Conservation (phyloP, 371 early-diverging fungal species). For the Astathelohania contejeani region DNA sequence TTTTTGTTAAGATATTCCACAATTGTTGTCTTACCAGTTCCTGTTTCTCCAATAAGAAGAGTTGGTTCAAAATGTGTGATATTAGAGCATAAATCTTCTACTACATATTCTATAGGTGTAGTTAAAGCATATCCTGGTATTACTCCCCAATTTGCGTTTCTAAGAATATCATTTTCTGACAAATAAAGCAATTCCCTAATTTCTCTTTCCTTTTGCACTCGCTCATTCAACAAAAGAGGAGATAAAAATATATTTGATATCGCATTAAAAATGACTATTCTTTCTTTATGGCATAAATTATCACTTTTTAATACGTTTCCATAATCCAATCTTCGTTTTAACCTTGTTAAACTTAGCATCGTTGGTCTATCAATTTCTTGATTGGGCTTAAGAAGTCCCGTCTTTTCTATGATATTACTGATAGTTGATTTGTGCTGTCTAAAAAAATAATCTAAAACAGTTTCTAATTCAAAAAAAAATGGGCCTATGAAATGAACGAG, state of each 20-base stretch:
- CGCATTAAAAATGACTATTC: too few relatives aligned
- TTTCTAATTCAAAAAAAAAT: background rate
- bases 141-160: background rate
- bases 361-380: too few relatives aligned
- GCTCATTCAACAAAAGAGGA: background rate
- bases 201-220: background rate
- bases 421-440: too few relatives aligned
- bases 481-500: background rate
- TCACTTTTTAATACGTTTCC: too few relatives aligned
- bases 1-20: slow-evolving; percentile 70
- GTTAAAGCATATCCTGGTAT: slow-evolving; percentile 11
- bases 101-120: slow-evolving; percentile 5
- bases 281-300: too few relatives aligned
- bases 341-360: too few relatives aligned
- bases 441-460: too few relatives aligned
- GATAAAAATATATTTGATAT: background rate
- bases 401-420: too few relatives aligned
- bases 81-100: slow-evolving; percentile 20
- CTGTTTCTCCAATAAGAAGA: slow-evolving; percentile 90
- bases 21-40: slow-evolving; percentile 93
- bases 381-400: too few relatives aligned
- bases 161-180: background rate
- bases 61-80: slow-evolving; percentile 58
- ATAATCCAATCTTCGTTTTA: too few relatives aligned
- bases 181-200: background rate